Evolutionary conservation across 768 basidiomycete species (phyloP).

Genomic region (Boletus reticuloceps): DNA sequence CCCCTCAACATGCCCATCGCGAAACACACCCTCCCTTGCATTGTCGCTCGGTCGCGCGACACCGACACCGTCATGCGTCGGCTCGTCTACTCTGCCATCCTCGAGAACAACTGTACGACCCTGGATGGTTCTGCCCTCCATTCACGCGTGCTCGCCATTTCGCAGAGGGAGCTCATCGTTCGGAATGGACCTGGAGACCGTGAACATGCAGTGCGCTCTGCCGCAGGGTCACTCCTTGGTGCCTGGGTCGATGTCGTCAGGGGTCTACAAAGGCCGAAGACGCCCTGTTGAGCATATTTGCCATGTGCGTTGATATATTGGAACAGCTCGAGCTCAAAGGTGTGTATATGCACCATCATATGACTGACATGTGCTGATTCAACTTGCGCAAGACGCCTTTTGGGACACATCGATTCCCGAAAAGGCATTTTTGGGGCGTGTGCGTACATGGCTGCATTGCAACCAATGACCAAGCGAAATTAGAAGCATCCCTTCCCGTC

Average conservation of each 20-base stretch:
- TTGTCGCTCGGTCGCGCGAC: too few species aligned
- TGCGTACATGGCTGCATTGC: slow-evolving; percentile 58
- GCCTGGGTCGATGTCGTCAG: slow-evolving; percentile 69
- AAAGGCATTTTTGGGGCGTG: background rate
- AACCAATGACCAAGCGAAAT: slow-evolving; percentile 54
- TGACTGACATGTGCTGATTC: background rate
- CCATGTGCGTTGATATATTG: slow-evolving; percentile 60
- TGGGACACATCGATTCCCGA: background rate
- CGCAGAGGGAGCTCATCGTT: slow-evolving; percentile 75
- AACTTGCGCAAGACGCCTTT: background rate
- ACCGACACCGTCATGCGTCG: too few species aligned
- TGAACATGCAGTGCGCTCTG: slow-evolving; percentile 66
- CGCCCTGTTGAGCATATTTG: slow-evolving; percentile 71
- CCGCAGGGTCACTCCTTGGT: slow-evolving; percentile 68
- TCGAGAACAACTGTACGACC: too few species aligned
- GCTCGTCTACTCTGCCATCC: too few species aligned
- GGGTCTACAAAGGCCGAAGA: slow-evolving; percentile 50
- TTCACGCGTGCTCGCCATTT: slow-evolving; percentile 60
- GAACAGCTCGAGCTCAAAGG: slow-evolving; percentile 59
- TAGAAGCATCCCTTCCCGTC: slow-evolving; percentile 76
- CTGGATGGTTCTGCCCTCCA: too few species aligned
- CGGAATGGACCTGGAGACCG: slow-evolving; percentile 85
- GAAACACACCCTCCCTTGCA: too few species aligned
- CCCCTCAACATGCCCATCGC: too few species aligned
- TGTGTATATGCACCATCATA: background rate